Percentiles rank a stretch among this genome's conserved stretches.
Conservation (phyloP, 192 early-diverging fungal genomes). For the Haplosporangium gracile region DNA sequence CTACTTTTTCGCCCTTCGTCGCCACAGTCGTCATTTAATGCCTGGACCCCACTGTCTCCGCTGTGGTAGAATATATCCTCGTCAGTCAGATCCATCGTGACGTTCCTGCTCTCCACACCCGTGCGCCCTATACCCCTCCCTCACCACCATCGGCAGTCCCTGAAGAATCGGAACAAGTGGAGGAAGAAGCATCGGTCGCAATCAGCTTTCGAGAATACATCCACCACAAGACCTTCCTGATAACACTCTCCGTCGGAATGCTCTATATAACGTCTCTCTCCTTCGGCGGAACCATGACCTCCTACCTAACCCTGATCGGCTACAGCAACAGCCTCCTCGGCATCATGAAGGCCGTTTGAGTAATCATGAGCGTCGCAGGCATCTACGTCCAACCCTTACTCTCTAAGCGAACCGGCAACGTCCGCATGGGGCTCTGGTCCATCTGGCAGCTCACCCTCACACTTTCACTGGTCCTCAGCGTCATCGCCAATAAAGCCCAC, state of each 20-base stretch:
- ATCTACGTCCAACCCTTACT: slow-evolving; percentile 22
- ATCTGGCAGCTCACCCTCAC: slow-evolving; percentile 34
- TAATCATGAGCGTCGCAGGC: slow-evolving; percentile 26
- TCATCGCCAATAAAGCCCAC: slow-evolving; percentile 21
- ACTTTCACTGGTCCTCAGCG: slow-evolving; percentile 14
- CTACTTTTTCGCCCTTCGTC: background rate
- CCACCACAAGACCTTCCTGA: slow-evolving; percentile 37
- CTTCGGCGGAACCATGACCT: slow-evolving; percentile 47
- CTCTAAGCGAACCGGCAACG: slow-evolving; percentile 29
- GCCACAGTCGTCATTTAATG: slow-evolving; percentile 12
- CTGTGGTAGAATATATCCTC: slow-evolving; percentile 26
- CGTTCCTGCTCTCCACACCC: slow-evolving; percentile 2
- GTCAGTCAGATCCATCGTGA: slow-evolving; percentile 32
- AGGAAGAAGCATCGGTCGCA: background rate
- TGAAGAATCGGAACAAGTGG: background rate
- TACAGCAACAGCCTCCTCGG: slow-evolving; percentile 34
- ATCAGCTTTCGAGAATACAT: slow-evolving; percentile 20
- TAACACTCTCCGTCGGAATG: slow-evolving; percentile 31
- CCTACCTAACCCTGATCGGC: slow-evolving; percentile 39
- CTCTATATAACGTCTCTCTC: slow-evolving; percentile 52
- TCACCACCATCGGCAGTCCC: background rate
- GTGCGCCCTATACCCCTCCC: background rate
- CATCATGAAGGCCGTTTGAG: slow-evolving; percentile 41
- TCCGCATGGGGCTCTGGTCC: slow-evolving; percentile 46
- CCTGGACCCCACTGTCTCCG: slow-evolving; percentile 25